These are phyloP conservation scores for Pythium aristosporum DNA, from an alignment of 352 stramenopile species.

Conservation along the genomic window DNA sequence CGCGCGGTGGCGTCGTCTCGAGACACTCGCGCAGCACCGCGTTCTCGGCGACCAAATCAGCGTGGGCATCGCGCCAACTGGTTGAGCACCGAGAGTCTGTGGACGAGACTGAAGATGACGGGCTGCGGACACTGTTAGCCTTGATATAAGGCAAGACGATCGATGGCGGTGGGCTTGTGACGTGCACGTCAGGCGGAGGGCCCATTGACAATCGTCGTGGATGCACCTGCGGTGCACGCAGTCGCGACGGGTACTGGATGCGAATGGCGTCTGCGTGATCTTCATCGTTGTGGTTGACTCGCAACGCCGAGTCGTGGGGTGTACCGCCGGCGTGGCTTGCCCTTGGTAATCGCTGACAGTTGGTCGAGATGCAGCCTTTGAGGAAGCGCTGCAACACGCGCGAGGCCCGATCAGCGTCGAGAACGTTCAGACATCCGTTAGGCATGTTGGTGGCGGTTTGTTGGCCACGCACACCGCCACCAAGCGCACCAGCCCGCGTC, in stretches of 20 bases:
- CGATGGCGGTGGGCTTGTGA: background rate
- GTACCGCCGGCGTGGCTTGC: background rate
- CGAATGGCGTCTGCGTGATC: background rate
- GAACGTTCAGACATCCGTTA: background rate
- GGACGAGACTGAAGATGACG: constrained; percentile 4
- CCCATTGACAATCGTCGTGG: background rate
- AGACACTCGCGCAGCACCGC: constrained; percentile 4
- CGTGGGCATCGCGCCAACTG: constrained; percentile 6
- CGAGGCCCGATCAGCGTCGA: background rate
- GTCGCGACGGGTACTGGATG: background rate
- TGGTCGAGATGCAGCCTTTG: background rate
- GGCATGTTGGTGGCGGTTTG: too few species aligned
- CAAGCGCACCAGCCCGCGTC: background rate
- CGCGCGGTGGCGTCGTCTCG: constrained; percentile 4
- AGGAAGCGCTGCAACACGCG: background rate
- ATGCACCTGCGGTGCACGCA: background rate
- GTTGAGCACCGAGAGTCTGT: background rate
- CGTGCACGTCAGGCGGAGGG: background rate
- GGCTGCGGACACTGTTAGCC: background rate
- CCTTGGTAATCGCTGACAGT: background rate
- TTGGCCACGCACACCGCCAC: background rate
- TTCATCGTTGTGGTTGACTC: background rate
- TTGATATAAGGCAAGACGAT: background rate
- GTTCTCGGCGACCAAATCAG: background rate
- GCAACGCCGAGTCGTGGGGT: background rate